Base-by-base conservation (phyloP, 2,329 filamentous ascomycete genomes). In the Didymosphaeria variabile region DNA sequence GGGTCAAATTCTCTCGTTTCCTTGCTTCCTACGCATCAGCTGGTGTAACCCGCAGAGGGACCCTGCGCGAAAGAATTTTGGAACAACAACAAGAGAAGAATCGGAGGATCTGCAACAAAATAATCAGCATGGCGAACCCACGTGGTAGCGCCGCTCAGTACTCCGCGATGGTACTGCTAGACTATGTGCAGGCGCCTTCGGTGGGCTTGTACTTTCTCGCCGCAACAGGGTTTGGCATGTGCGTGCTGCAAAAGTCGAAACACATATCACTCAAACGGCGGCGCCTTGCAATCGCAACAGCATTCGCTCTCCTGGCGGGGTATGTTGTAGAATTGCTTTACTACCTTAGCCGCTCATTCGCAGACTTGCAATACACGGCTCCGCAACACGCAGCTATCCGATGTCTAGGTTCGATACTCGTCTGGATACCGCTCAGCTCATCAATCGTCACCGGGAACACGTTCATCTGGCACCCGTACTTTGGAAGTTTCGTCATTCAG, bases 301-400 rank as follows among this genome's bases (percentile, higher is more conserved):
- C 65, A 23, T 9, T 60, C 34, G 54, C 65, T 0, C 63, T 69
- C 8, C 58, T 76, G 13, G 15, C 66, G 19, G 67, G 68, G 2
- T 75, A 77, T 57, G 60, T 73, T 17, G 66, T 69, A 19, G 74
- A 78, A 52, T 64, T 73, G 2, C 58, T 78, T 3, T 78, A 77
- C 58, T 78, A 77, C 60, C 65, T 78, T 60, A 70, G 67, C 44
- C 67, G 67, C 0, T 72, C 70, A 5, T 59, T 77, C 17, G 65
- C 72, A 40, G 67, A 78, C 8, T 49, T 46, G n/a, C 57, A 67
- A 29, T 77, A 75, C 44, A 67, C 68, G 45, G 61, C 75, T n/a
- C 72, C 74, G 7, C 66, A 78, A 42, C 67, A 75, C 55, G 67
- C 72, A 12, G 75, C 74, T 13, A 69, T 77, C 44, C 72, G 72